Evolutionary conservation across 106 monocot genomes (phyloP).

Genomic region (Narthecium ossifragum): DNA sequence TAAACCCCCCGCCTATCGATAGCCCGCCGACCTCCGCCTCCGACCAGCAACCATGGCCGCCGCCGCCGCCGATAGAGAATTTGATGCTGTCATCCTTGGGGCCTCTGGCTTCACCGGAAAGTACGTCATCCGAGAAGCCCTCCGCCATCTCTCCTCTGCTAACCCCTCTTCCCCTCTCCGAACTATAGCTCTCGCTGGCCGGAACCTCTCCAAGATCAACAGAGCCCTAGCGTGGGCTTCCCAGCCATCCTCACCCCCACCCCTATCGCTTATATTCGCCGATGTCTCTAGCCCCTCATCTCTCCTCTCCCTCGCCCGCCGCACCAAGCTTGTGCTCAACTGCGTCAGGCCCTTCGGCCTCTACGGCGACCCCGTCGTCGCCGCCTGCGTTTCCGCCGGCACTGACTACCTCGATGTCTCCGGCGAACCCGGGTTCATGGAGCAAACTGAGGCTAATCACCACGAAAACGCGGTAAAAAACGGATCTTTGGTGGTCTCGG

Average conservation of each 20-base stretch:
- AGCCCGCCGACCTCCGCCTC: too few species aligned
- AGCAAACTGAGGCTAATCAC: constrained; percentile 60
- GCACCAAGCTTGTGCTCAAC: constrained; percentile 54
- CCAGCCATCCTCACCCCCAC: constrained; percentile 17
- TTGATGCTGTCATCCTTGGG: constrained; percentile 77
- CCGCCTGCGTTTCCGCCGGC: constrained; percentile 71
- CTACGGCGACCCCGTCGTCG: constrained; percentile 64
- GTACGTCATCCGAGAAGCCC: constrained; percentile 70
- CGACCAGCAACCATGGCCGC: too few species aligned
- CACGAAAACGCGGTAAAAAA: constrained; percentile 42
- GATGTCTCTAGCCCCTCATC: constrained; percentile 49
- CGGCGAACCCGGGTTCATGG: constrained; percentile 99
- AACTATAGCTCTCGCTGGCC: constrained; percentile 81
- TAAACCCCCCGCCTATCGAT: too few species aligned
- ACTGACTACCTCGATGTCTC: constrained; percentile 82
- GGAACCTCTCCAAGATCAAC: constrained; percentile 51
- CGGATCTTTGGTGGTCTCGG: constrained; percentile 79
- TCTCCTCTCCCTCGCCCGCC: constrained; percentile 47
- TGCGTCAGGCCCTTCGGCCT: constrained; percentile 95
- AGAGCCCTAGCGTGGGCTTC: constrained; percentile 64
- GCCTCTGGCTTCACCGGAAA: constrained; percentile 95
- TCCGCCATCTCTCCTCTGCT: constrained; percentile 65
- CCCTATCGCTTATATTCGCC: constrained; percentile 47
- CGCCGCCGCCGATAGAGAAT: not conserved
- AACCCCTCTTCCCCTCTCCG: constrained; percentile 34